Percentiles rank a stretch among this genome's conserved stretches.
These are phyloP conservation scores for Macrophomina phaseolina DNA, from an alignment of 2,329 filamentous ascomycete species.

Conservation along the genomic window DNA sequence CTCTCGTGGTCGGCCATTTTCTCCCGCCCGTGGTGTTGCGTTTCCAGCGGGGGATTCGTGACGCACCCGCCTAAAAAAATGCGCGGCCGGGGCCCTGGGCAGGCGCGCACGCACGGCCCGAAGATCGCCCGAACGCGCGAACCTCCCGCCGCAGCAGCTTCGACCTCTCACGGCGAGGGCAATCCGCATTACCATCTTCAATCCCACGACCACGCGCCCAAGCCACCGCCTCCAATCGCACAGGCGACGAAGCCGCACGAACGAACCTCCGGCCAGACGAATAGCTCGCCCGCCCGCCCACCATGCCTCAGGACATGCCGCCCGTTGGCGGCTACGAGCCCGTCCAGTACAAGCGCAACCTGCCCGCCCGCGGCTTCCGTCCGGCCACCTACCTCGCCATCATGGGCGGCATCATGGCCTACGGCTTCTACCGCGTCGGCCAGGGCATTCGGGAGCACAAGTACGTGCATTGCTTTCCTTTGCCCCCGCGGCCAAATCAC, in stretches of 20 bases:
- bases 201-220: background rate
- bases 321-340: constrained; percentile 91
- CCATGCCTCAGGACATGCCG: constrained; percentile 98
- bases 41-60: background rate
- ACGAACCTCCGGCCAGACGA: background rate
- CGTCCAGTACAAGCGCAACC: constrained; percentile 98
- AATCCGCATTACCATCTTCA: constrained; percentile 13
- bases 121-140: background rate
- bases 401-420: constrained; percentile 79
- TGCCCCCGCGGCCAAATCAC: background rate
- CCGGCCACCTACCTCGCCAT: constrained; percentile 79
- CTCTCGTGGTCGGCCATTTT: constrained; percentile 26
- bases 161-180: constrained; percentile 23
- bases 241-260: constrained; percentile 26
- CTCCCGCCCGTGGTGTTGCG: background rate
- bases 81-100: too few relatives aligned
- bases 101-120: background rate
- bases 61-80: constrained; percentile 9
- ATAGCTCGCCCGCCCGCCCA: constrained; percentile 43
- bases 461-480: constrained; percentile 60
- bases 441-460: constrained; percentile 88
- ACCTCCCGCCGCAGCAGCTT: background rate
- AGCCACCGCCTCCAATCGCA: background rate
- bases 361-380: constrained; percentile 88
- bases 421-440: constrained; percentile 87